Conservation (phyloP, 257 asterid species). For the Solanum acaule region DNA sequence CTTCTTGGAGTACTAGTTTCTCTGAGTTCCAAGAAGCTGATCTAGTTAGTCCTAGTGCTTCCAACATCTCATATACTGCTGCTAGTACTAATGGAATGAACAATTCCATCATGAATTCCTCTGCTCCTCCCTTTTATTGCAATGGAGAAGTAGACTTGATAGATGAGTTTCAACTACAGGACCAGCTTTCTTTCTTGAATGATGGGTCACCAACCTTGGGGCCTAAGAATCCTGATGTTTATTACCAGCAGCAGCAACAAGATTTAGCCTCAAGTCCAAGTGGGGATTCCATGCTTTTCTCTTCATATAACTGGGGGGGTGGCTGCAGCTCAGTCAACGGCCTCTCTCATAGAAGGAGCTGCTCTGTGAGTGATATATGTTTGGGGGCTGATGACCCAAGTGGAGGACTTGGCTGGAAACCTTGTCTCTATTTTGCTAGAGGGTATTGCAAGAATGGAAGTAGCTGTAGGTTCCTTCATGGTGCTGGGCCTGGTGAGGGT, state of each 20-base stretch:
- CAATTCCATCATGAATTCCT: constrained; percentile 37
- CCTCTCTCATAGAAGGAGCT: constrained; percentile 47
- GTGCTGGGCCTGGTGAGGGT: constrained; percentile 21
- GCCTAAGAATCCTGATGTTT: constrained; percentile 30
- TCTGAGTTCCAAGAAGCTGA: constrained; percentile 35
- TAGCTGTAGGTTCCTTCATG: constrained; percentile 56
- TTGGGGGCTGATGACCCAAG: constrained; percentile 29
- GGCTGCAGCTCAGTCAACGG: constrained; percentile 7
- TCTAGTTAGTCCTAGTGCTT: constrained; percentile 21
- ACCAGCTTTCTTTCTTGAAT: constrained; percentile 59
- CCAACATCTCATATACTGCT: background rate
- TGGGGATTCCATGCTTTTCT: constrained; percentile 21
- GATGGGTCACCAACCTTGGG: constrained; percentile 33
- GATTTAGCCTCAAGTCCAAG: constrained; percentile 29
- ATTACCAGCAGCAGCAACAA: constrained; percentile 6
- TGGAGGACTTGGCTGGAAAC: constrained; percentile 59
- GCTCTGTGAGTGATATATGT: constrained; percentile 52
- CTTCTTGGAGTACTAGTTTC: constrained; percentile 33
- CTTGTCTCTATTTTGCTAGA: constrained; percentile 57
- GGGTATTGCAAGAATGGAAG: constrained; percentile 71
- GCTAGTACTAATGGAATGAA: background rate
- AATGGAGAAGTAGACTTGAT: constrained; percentile 45
- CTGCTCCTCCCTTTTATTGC: constrained; percentile 39
- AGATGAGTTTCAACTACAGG: constrained; percentile 65
- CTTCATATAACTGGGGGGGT: constrained; percentile 23